Conservation (phyloP, 2,329 filamentous ascomycete genomes). For the Paramyrothecium sp. region DNA sequence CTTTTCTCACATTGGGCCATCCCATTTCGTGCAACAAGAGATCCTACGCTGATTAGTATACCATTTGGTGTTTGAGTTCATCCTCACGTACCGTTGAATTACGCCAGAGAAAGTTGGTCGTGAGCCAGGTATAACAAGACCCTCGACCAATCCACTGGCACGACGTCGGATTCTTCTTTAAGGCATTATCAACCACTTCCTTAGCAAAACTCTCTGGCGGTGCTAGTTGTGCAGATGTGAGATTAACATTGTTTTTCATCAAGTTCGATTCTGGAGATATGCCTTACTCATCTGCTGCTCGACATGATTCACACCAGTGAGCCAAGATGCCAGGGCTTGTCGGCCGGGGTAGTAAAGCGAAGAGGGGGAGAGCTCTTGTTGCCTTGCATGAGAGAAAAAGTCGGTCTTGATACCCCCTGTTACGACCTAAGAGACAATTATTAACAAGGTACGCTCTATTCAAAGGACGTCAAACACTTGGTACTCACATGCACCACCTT, state of each 20-base stretch:
- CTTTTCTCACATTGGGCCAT: slow-evolving; percentile 12
- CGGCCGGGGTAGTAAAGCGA: slow-evolving; percentile 15
- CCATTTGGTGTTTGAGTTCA: background rate
- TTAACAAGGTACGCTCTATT: background rate
- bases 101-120: slow-evolving; percentile 13
- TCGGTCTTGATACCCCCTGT: slow-evolving; percentile 29
- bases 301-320: slow-evolving; percentile 9
- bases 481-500: slow-evolving; percentile 25
- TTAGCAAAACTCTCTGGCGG: slow-evolving; percentile 15
- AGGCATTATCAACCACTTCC: slow-evolving; percentile 13
- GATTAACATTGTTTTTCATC: too few relatives aligned
- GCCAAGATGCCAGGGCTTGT: slow-evolving; percentile 11
- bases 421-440: slow-evolving; percentile 18
- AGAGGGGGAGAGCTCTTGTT: slow-evolving; percentile 35
- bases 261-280: background rate
- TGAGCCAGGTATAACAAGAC: slow-evolving; percentile 11
- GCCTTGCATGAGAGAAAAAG: slow-evolving; percentile 34
- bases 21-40: slow-evolving; percentile 9
- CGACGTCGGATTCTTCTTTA: slow-evolving; percentile 5
- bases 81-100: slow-evolving; percentile 8
- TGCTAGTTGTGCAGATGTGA: slow-evolving; percentile 10
- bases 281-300: slow-evolving; percentile 10
- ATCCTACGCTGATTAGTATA: slow-evolving; percentile 8
- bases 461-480: too few relatives aligned
- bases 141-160: slow-evolving; percentile 13